Evolutionary conservation across 129 eudicot species (phyloP).

Genomic region (Artemisia argyi): DNA sequence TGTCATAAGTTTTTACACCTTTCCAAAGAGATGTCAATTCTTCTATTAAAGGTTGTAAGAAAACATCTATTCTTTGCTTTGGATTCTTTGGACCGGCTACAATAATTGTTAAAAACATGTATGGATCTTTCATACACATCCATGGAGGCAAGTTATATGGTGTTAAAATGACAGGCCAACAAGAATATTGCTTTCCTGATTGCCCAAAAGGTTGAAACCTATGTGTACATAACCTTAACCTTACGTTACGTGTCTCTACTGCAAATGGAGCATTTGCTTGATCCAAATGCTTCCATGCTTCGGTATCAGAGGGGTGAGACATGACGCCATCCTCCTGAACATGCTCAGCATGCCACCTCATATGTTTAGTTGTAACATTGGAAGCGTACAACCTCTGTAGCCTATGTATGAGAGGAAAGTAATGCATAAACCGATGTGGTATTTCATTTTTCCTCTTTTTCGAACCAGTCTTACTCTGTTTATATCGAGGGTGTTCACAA

Average conservation of each 20-base stretch:
- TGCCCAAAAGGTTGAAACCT: constrained; percentile 1
- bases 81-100: not conserved
- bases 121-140: no score
- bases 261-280: not conserved
- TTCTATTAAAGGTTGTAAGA: constrained; percentile 18
- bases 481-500: not conserved
- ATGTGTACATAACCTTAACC: not conserved
- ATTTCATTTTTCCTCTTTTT: not conserved
- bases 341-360: constrained; percentile 1
- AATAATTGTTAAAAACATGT: no score
- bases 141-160: constrained; percentile 27
- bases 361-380: not conserved
- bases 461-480: not conserved
- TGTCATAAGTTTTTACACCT: not conserved
- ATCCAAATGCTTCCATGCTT: not conserved
- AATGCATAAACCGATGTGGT: not conserved
- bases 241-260: not conserved
- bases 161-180: constrained; percentile 25
- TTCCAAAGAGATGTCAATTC: constrained; percentile 14
- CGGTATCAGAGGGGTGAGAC: not conserved
- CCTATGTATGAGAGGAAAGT: not conserved
- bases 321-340: not conserved
- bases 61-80: constrained; percentile 1
- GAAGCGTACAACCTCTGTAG: not conserved
- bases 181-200: constrained; percentile 11